Base-by-base conservation (phyloP, 805 yeast species). In the Grigorovia jiainica region DNA sequence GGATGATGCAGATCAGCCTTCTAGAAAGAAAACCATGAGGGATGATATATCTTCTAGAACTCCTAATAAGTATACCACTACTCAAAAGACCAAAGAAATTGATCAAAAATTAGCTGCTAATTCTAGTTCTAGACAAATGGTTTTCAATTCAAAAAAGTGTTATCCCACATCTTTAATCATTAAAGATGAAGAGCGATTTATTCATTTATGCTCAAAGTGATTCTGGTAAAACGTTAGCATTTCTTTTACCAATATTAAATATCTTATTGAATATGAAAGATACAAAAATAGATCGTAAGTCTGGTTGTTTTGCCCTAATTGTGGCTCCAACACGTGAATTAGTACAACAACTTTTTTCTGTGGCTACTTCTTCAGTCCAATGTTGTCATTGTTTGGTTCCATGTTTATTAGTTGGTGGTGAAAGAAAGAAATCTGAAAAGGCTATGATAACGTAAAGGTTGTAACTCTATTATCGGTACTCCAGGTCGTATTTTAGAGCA, bases 151-250 rank as follows among this genome's bases (percentile, higher is more conserved):
- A 92, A 63, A 73, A 86, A 48, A 65, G 82, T 5, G 92, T 83
- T 0, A 67, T 87, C 8, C 95, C 97, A 17, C 67, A 69, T 40
- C 58, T 78, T 23, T 50, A 74, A 6, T 57, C 66, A 1, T 52
- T 62, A 11, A 50, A 70, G 34, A 47, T 47, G n/a, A 65, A 71
- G 16, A 63, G 68, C 25, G 98, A 92, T 62, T 65, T 87, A 43
- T 83, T 92, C 51, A 83, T 92, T 37, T 94, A 87, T 57, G 96
- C 99, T 0, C 97, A 94, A 63, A 92, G 98, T 0, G 99, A 98
- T 41, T 89, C 97, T 0, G 99, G 99, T 62, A 92, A 92, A 62
- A 92, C 99, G 0, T 64, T 92, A 43, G 80, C 97, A 0, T 94
- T 84, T 58, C 67, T 82, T 3, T 65, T 94, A 31, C 99, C 98